These are phyloP conservation scores for Schizochytrium sp. DNA, from an alignment of 108 stramenopile species.

Conservation along the genomic window DNA sequence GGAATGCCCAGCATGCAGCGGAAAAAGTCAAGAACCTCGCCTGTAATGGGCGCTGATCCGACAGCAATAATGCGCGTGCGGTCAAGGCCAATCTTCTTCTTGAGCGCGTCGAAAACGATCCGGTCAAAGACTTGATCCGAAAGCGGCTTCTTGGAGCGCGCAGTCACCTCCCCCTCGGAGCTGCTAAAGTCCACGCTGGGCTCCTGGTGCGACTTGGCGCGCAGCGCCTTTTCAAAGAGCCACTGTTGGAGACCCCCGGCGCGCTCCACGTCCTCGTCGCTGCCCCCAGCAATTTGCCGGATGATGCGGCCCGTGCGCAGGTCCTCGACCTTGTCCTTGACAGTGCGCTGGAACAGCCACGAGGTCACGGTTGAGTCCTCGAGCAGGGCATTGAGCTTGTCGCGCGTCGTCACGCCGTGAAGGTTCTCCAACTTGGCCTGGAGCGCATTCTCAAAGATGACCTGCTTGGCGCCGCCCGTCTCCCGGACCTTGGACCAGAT, in stretches of 20 bases:
- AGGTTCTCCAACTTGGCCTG: conserved; percentile 3
- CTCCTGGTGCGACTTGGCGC: conserved; percentile 44
- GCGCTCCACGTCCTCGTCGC: neutral
- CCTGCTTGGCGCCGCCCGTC: neutral
- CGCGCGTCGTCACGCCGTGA: neutral
- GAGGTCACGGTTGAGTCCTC: neutral
- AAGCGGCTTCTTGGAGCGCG: conserved; percentile 49
- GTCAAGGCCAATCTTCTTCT: conserved; percentile 62
- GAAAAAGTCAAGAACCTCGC: conserved; percentile 78
- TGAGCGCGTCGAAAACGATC: conserved; percentile 84
- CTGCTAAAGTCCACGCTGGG: conserved; percentile 59
- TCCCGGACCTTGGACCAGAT: neutral
- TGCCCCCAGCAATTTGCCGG: neutral
- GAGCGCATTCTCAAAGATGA: conserved; percentile 4
- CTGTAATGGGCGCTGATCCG: conserved; percentile 81
- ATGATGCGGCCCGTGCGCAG: neutral
- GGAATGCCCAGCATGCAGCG: conserved; percentile 73
- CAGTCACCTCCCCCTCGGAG: neutral
- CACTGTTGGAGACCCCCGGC: conserved; percentile 19
- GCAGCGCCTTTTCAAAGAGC: conserved; percentile 18
- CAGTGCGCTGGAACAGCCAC: neutral
- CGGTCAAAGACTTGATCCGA: conserved; percentile 76
- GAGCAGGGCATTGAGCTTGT: neutral
- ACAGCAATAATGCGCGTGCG: conserved; percentile 54
- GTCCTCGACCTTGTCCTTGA: neutral